Evolutionary conservation across 345 rosid species (phyloP).

Genomic region (Populus deltoides): DNA sequence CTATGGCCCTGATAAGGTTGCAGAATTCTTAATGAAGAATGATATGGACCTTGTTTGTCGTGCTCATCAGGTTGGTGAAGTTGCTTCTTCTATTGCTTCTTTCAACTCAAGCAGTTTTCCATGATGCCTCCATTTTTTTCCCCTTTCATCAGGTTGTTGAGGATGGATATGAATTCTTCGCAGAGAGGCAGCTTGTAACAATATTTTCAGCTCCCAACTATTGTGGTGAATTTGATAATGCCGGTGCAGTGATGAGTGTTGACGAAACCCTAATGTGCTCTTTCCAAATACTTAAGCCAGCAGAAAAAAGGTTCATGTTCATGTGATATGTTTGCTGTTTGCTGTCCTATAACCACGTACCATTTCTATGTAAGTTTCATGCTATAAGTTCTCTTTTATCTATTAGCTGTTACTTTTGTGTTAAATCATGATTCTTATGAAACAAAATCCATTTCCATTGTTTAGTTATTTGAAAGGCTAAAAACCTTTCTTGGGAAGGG

Average conservation of each 20-base stretch:
- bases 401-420: background rate
- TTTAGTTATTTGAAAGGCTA: background rate
- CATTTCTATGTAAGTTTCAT: conserved; percentile 26
- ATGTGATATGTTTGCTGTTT: conserved; percentile 29
- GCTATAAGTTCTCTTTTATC: background rate
- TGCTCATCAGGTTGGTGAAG: conserved; percentile 72
- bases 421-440: background rate
- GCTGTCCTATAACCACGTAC: conserved; percentile 7
- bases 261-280: conserved; percentile 91
- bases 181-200: conserved; percentile 80
- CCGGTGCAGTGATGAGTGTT: conserved; percentile 96
- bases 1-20: conserved; percentile 75
- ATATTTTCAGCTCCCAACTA: conserved; percentile 93
- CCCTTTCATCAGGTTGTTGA: conserved; percentile 63
- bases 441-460: background rate
- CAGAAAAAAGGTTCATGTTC: conserved; percentile 51
- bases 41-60: conserved; percentile 96
- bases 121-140: background rate
- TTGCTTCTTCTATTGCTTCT: background rate
- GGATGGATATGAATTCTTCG: conserved; percentile 92
- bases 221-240: conserved; percentile 90
- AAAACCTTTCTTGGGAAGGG: background rate
- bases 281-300: conserved; percentile 83
- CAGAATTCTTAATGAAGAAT: conserved; percentile 61
- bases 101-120: background rate